phyloP scores from a whole-genome alignment of 73 alveolate genomes.

The Halteria grandinella region DNA sequence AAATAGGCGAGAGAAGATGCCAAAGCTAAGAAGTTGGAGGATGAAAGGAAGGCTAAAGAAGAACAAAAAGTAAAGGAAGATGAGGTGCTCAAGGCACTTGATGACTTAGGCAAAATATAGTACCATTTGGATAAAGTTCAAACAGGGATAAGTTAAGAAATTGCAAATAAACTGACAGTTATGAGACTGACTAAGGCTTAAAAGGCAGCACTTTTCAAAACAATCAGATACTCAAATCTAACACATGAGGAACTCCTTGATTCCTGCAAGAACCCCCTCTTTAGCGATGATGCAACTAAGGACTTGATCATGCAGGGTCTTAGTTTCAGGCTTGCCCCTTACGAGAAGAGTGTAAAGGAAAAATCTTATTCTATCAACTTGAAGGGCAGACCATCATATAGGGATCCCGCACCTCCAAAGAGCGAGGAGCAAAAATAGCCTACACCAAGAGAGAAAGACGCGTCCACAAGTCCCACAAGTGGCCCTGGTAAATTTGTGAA shows the following conservation, averaged over 20 bases:
- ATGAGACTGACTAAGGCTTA: conserved; percentile 42
- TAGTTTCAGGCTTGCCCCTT: conserved; percentile 43
- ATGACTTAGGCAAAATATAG: conserved; percentile 58
- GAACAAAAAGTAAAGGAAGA: conserved; percentile 43
- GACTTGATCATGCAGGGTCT: conserved; percentile 63
- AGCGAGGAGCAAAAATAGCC: no score
- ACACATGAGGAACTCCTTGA: conserved; percentile 61
- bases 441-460: no score
- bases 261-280: conserved; percentile 39
- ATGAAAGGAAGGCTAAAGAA: conserved; percentile 31
- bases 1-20: conserved; percentile 13
- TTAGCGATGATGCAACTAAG: conserved; percentile 59
- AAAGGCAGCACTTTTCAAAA: conserved; percentile 39
- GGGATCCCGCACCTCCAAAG: no score
- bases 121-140: conserved; percentile 3
- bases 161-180: conserved; percentile 34
- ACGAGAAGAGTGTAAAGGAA: no score
- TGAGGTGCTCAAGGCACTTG: conserved; percentile 36
- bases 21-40: background rate
- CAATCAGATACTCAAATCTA: conserved; percentile 46
- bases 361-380: no score
- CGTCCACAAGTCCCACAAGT: no score
- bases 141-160: background rate
- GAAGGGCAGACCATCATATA: no score
- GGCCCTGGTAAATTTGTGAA: no score